A percentile compares a stretch with the other conserved stretches of the same genome.
phyloP scores from a whole-genome alignment of 345 rosid genomes.

The Camelina sativa region DNA sequence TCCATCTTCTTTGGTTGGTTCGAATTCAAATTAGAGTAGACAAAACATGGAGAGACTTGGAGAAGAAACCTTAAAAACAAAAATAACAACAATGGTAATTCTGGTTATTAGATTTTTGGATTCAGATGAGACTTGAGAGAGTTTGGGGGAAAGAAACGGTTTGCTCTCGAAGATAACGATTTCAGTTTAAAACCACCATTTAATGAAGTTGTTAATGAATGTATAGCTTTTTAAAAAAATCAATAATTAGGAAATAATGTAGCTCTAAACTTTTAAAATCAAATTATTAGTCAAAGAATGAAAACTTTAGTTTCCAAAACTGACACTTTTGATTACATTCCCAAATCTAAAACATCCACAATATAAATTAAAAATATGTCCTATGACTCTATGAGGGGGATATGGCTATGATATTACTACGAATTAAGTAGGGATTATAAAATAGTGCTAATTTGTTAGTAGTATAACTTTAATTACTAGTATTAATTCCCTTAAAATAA shows the following conservation, averaged over 20 bases:
- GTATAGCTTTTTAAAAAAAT: background rate
- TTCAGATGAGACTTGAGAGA: background rate
- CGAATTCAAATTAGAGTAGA: background rate
- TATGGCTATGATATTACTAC: too few species aligned
- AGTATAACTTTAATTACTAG: too few species aligned
- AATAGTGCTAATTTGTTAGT: too few species aligned
- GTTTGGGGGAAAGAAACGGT: conserved; percentile 27
- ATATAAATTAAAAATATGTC: too few species aligned
- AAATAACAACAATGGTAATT: conserved; percentile 5
- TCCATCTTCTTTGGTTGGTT: conserved; percentile 47
- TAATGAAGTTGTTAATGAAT: background rate
- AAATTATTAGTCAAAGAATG: background rate
- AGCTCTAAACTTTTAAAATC: background rate
- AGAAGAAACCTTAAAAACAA: conserved; percentile 22
- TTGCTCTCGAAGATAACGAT: conserved; percentile 12
- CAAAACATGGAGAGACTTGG: conserved; percentile 13
- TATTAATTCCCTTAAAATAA: too few species aligned
- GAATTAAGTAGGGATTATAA: too few species aligned
- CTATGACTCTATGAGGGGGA: too few species aligned
- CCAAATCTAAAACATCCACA: background rate
- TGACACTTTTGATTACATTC: too few species aligned
- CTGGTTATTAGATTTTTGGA: conserved; percentile 22
- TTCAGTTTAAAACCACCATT: conserved; percentile 22
- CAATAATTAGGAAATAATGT: conserved; percentile 29
- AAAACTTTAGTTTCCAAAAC: too few species aligned